Percentiles rank a stretch among this genome's conserved stretches.
Evolutionary conservation across 2,329 filamentous ascomycete genomes (phyloP).

Genomic region (Fusarium proliferatum): DNA sequence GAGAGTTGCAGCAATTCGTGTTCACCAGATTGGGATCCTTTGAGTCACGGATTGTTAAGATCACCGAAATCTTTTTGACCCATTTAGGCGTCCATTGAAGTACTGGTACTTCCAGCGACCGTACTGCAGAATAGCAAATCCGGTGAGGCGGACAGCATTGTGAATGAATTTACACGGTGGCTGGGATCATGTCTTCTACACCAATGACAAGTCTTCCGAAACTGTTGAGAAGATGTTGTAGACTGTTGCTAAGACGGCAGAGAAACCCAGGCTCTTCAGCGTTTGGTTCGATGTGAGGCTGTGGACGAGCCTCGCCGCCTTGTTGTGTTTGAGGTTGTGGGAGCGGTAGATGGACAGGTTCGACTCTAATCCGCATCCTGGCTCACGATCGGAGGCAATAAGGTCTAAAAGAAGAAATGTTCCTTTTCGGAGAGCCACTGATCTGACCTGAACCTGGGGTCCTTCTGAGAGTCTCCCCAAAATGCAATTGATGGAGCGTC

Average conservation of each 20-base stretch:
- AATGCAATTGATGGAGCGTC: neutral
- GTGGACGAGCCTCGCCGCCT: neutral
- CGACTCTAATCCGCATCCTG: no score
- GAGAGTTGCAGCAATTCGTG: neutral
- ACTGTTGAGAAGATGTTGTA: neutral
- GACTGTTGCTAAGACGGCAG: neutral
- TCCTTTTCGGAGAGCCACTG: neutral
- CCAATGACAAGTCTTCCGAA: neutral
- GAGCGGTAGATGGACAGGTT: no score
- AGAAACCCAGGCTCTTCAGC: neutral
- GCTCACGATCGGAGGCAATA: neutral
- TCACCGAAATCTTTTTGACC: conserved; percentile 4
- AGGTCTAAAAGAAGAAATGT: neutral
- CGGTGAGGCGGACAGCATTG: fast-evolving
- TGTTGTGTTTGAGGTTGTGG: neutral
- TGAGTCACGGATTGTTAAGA: conserved; percentile 1
- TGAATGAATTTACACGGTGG: neutral
- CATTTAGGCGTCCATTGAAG: neutral
- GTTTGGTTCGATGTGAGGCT: neutral
- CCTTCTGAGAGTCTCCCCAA: neutral
- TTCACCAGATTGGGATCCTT: neutral
- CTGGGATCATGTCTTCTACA: neutral
- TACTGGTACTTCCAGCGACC: neutral
- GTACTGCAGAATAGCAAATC: neutral
- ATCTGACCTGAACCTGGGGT: neutral